phyloP scores from a whole-genome alignment of 257 asterid genomes.

The Nicotiana paniculata region DNA sequence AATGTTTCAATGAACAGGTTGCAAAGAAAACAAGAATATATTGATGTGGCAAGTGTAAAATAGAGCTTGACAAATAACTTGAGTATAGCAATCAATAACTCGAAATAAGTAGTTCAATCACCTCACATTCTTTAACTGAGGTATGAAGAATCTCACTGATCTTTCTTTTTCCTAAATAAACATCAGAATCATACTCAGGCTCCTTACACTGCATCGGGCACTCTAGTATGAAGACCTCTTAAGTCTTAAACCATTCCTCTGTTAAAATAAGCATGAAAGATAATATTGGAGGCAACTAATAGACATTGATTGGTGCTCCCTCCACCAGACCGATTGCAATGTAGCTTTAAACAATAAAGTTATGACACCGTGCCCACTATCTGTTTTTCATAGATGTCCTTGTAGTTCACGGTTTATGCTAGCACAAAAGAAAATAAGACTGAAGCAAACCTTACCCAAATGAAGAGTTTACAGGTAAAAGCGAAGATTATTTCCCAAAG shows the following conservation, averaged over 20 bases:
- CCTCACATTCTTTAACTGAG: background rate
- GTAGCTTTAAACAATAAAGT: background rate
- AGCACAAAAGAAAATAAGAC: background rate
- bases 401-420: background rate
- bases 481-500: background rate
- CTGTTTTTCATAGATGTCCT: background rate
- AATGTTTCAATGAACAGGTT: background rate
- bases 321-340: background rate
- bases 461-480: background rate
- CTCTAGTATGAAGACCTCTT: background rate
- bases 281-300: background rate
- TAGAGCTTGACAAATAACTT: constrained; percentile 3
- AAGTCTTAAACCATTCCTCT: background rate
- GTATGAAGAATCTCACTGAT: background rate
- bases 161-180: background rate
- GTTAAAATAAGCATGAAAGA: background rate
- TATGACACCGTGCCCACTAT: background rate
- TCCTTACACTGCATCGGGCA: background rate
- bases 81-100: background rate
- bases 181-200: constrained; percentile 1
- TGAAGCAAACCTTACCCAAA: background rate
- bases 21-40: background rate
- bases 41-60: background rate
- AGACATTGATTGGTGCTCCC: background rate
- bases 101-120: background rate